phyloP scores from a whole-genome alignment of 176 grass and related monocot genomes.

The Olyra latifolia region DNA sequence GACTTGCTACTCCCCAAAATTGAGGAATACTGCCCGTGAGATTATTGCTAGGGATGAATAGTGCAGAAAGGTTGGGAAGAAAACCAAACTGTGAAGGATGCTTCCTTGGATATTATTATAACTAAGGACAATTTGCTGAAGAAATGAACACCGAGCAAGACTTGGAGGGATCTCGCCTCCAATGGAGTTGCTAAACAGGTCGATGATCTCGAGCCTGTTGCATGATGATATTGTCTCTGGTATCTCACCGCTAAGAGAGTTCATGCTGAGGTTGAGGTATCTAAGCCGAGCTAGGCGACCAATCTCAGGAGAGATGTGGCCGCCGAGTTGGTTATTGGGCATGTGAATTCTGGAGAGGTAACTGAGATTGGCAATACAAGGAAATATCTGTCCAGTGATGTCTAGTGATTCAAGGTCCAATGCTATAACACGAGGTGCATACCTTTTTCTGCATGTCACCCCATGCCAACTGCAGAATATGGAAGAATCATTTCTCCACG shows the following conservation, averaged over 20 bases:
- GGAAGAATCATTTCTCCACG: neutral
- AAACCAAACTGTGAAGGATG: slow-evolving; percentile 18
- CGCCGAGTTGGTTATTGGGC: slow-evolving; percentile 15
- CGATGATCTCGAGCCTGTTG: slow-evolving; percentile 30
- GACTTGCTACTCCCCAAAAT: slow-evolving; percentile 17
- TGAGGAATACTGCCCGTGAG: slow-evolving; percentile 28
- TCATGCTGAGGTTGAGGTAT: slow-evolving; percentile 41
- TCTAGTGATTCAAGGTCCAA: neutral
- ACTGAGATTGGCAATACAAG: slow-evolving; percentile 5
- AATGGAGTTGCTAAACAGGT: slow-evolving; percentile 22
- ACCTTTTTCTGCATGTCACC: neutral
- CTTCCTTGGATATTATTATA: slow-evolving; percentile 39
- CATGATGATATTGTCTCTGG: slow-evolving; percentile 35
- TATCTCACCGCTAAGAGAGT: slow-evolving; percentile 38
- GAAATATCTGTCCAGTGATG: slow-evolving; percentile 6
- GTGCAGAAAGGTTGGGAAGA: neutral
- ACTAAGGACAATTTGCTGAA: slow-evolving; percentile 19
- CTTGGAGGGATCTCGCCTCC: slow-evolving; percentile 37
- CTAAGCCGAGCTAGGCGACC: neutral
- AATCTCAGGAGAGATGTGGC: slow-evolving; percentile 22
- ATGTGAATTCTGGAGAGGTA: slow-evolving; percentile 26
- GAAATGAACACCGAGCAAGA: slow-evolving; percentile 33
- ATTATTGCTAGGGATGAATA: slow-evolving; percentile 6
- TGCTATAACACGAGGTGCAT: neutral
- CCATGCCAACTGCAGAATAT: slow-evolving; percentile 25